Base-by-base conservation (phyloP, 2,329 filamentous ascomycete species). In the Magnaporthiopsis rhizophila region DNA sequence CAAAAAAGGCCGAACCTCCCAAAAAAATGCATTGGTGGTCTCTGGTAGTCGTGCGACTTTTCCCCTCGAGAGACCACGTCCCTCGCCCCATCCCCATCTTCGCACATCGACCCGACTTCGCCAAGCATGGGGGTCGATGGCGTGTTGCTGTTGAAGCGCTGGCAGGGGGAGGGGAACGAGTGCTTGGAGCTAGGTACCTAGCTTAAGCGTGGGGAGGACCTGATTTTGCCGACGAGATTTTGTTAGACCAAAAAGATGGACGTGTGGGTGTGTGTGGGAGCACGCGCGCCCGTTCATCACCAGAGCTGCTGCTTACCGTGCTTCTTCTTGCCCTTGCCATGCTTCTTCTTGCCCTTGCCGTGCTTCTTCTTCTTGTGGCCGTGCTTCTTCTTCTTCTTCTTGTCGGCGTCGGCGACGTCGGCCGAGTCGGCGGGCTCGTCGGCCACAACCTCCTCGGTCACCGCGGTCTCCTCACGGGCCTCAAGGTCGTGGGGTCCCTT, bases 311-410 rank as follows among this genome's bases (percentile, higher is more conserved):
- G 30, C 30, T 7, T 30, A 30, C 45, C 45, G 18, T 50, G 45
- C 45, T 50, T 50, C 45, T 50, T 50, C 45, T 36, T 36, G 34
- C 34, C 57, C 57, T 58, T 30, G 4, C 30, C 30, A 3, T 30
- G 30, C 28, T 59, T 34, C 58, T 32, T 28, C 28, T 28, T 15
- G 11, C 28, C 28, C 18, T 50, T 18, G 12, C 36, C 36, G 34
- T 36, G 34, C 36, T 60, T 60, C 58, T 60, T 60, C 30, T 28
- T 58, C 24, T 58, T 58, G 13, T 58, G 18, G 13, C 32, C 32
- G 7, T 58, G 24, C 58, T 60, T 60, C 58, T 34, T 60, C 58
- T 60, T 32, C 58, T 60, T 60, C 30, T 60, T 60, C 58, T 60
- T 60, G 58, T 60, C 58, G 21, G 58, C 58, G 11, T 60, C 58